Percentiles rank a stretch among this genome's conserved stretches.
Conservation (phyloP, 345 rosid species). For the Corchorus capsularis region DNA sequence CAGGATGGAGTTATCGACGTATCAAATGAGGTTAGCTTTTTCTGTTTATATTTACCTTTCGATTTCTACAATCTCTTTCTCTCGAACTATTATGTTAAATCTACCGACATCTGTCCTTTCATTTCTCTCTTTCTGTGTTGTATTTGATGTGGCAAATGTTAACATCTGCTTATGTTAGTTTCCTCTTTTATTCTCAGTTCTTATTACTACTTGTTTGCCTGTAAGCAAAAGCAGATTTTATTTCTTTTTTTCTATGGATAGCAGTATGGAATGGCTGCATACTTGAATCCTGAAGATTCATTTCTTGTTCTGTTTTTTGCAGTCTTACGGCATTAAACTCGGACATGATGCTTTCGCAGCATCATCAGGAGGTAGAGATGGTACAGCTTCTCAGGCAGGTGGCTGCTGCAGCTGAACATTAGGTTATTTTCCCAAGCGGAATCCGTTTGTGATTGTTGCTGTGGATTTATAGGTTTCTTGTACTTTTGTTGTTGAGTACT, state of each 20-base stretch:
- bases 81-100: neutral
- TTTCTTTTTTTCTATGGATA: neutral
- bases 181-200: neutral
- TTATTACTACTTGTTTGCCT: neutral
- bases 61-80: neutral
- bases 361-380: slow-evolving; percentile 65
- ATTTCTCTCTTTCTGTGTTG: no score
- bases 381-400: slow-evolving; percentile 57
- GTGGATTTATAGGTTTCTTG: neutral
- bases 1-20: slow-evolving; percentile 80
- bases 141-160: neutral
- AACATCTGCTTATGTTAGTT: neutral
- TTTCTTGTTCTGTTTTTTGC: slow-evolving; percentile 9
- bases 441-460: neutral
- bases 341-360: slow-evolving; percentile 67
- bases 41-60: neutral
- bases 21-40: slow-evolving; percentile 60
- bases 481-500: neutral
- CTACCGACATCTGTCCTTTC: neutral
- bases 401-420: slow-evolving; percentile 60
- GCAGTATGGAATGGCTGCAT: neutral
- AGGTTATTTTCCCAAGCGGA: neutral
- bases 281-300: neutral
- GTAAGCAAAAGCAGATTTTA: neutral
- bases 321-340: slow-evolving; percentile 75